Percentiles rank a stretch among this genome's conserved stretches.
Conservation (phyloP, 805 yeast genomes). For the Kuraishia floccosa region DNA sequence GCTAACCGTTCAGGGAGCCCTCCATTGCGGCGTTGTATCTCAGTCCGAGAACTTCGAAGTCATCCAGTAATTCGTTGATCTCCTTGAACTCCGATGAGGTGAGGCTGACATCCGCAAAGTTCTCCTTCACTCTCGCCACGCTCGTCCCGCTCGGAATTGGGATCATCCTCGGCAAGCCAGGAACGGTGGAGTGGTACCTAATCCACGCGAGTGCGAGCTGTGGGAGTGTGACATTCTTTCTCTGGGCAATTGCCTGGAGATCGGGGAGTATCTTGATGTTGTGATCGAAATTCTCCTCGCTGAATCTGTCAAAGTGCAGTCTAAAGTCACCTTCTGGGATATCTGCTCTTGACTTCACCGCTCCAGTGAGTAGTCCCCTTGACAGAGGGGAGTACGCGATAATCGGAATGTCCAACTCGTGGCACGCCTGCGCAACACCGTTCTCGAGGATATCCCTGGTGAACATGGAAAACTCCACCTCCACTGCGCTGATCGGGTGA, state of each 20-base stretch:
- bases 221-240: conserved; percentile 37
- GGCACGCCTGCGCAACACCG: conserved; percentile 53
- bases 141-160: conserved; percentile 80
- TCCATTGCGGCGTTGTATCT: conserved; percentile 10
- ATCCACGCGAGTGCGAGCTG: conserved; percentile 69
- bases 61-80: conserved; percentile 32
- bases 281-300: conserved; percentile 39
- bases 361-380: conserved; percentile 67
- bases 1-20: conserved; percentile 2
- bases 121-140: conserved; percentile 48
- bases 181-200: conserved; percentile 25
- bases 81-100: conserved; percentile 44
- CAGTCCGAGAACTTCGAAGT: conserved; percentile 36
- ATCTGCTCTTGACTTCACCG: conserved; percentile 28
- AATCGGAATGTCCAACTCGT: conserved; percentile 49
- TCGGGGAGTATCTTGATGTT: conserved; percentile 39
- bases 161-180: conserved; percentile 36
- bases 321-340: conserved; percentile 50
- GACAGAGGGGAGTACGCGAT: conserved; percentile 81
- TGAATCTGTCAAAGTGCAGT: conserved; percentile 40
- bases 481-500: conserved; percentile 55
- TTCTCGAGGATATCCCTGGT: conserved; percentile 49
- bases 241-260: conserved; percentile 37
- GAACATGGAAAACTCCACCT: conserved; percentile 69
- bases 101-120: conserved; percentile 35